Evolutionary conservation across 192 early-diverging fungal genomes (phyloP).

Genomic region (Kickxella alabastrina): DNA sequence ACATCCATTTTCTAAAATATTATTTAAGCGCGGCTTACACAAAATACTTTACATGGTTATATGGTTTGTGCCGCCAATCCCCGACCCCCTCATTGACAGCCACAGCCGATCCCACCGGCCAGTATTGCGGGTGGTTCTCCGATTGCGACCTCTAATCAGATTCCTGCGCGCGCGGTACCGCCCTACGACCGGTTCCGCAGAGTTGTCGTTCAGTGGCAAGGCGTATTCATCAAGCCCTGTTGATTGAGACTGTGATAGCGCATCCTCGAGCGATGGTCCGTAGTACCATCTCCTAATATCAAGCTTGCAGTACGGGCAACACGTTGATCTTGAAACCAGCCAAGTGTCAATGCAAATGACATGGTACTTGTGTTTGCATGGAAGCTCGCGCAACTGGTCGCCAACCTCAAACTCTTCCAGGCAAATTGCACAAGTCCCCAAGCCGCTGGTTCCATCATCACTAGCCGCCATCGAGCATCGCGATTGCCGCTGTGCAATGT

Average conservation of each 20-base stretch:
- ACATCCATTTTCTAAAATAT: too few relatives aligned
- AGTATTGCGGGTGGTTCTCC: background rate
- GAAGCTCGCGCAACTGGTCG: conserved; percentile 61
- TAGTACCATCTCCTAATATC: conserved; percentile 50
- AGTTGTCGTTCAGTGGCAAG: too few relatives aligned
- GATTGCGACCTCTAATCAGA: too few relatives aligned
- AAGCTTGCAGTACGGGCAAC: conserved; percentile 53
- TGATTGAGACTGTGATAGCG: too few relatives aligned
- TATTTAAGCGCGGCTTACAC: too few relatives aligned
- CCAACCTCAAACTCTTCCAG: conserved; percentile 63
- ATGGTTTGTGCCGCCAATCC: background rate
- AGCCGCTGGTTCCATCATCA: conserved; percentile 12
- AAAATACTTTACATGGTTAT: background rate
- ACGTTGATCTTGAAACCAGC: conserved; percentile 52
- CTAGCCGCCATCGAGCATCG: conserved; percentile 11
- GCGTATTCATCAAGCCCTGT: too few relatives aligned
- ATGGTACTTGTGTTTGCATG: conserved; percentile 67
- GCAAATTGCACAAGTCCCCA: conserved; percentile 64
- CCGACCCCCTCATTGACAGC: background rate
- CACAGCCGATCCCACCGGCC: background rate
- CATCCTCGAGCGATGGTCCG: conserved; percentile 30
- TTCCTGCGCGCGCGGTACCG: background rate
- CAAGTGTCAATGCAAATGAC: conserved; percentile 62
- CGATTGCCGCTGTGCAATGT: conserved; percentile 17
- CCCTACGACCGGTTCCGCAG: too few relatives aligned